Percentiles rank a stretch among this genome's conserved stretches.
These are phyloP conservation scores for Puccinia coronata DNA, from an alignment of 1,284 basidiomycete species.

Conservation along the genomic window DNA sequence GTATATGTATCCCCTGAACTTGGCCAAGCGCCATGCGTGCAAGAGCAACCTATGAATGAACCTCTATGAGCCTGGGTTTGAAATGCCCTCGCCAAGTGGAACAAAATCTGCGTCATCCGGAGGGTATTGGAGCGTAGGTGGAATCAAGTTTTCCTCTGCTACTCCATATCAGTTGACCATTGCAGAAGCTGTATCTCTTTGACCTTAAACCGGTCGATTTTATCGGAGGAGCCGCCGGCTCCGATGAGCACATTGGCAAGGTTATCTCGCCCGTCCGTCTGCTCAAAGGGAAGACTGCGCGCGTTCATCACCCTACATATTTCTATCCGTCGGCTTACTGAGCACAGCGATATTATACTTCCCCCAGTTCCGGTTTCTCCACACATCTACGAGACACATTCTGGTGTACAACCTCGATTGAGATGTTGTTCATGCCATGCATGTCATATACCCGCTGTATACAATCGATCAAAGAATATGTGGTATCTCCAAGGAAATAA, in stretches of 20 bases:
- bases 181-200: conserved; percentile 11
- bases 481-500: not conserved
- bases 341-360: not conserved
- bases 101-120: not conserved
- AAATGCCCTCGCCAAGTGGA: not conserved
- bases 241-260: conserved; percentile 1
- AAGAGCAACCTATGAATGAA: too few species aligned
- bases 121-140: not conserved
- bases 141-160: not conserved
- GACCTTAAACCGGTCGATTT: not conserved
- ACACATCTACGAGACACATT: not conserved
- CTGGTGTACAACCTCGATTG: not conserved
- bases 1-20: not conserved
- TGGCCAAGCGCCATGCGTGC: not conserved
- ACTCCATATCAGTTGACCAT: too few species aligned
- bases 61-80: not conserved
- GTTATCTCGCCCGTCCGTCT: not conserved
- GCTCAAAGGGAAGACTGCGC: not conserved
- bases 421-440: not conserved
- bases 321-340: not conserved
- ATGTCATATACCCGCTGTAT: not conserved
- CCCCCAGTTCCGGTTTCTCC: not conserved
- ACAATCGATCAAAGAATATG: not conserved
- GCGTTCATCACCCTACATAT: not conserved
- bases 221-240: conserved; percentile 24